Base-by-base conservation (phyloP, 192 early-diverging fungal genomes). In the Backusella parvicylindrica region DNA sequence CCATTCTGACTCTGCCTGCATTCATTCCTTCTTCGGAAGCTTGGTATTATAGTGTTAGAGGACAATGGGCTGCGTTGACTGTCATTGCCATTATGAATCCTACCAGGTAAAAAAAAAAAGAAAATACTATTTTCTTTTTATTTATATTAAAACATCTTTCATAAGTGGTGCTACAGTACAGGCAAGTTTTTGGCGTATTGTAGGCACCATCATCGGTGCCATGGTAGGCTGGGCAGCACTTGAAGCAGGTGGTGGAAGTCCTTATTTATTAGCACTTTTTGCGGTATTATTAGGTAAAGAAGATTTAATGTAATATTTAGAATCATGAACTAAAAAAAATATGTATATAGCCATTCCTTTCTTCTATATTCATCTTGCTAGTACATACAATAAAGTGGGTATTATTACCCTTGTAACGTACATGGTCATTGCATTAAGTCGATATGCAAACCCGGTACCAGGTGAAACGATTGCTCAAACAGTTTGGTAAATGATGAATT, bases 51-150 rank as follows among this genome's bases (percentile, higher is more conserved):
- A 66, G 32, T 13, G 81, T 79, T 35, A 79, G 84, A 41, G 84
- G 86, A 26, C 84, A 85, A 67, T 87, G 86, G 86, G 76, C 84
- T n/a, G 75, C 79, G 40, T 47, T 87, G 75, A 82, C 86, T 2
- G 83, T 87, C 7, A 81, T 81, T 81, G 79, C 79, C 37, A 76
- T 81, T 72, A 75, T 80, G 70, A 76, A 76, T 68, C 74, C 74
- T 9, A 76, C 74, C n/a, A 80, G 69, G 73, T 75, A 79, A 75
- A 15, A 68, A 60, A 33, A 2, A 40, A 23, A 8, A 8, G 13
- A 26, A 21, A 64, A 23, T 37, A 64, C 3, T 38, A 28, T 30
- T 65, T 23, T 12, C n/a, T 31, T 40, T 35, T 23, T 67, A 1
- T 72, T 84, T 63, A 65, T 78, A n/a, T 56, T 38, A 38, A 9